Evolutionary conservation across 139 green algal genomes (phyloP).

Genomic region (Yamagishiella unicocca): DNA sequence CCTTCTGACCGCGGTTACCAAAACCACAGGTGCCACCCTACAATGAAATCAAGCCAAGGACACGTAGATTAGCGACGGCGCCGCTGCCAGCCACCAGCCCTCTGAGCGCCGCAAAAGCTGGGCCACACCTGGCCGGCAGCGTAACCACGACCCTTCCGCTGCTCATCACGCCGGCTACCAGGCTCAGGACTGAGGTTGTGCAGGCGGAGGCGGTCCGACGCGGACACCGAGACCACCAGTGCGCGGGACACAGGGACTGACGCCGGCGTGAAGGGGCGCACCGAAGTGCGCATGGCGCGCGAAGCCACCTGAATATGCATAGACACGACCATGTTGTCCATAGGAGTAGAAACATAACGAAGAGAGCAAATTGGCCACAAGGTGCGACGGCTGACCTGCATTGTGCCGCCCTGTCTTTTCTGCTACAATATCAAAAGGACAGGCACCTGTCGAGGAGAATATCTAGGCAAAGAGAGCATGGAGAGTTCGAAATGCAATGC

Average conservation of each 20-base stretch:
- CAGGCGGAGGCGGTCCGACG: conserved; percentile 81
- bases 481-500: too few species aligned
- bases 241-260: neutral
- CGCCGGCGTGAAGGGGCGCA: conserved; percentile 26
- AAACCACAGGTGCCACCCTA: conserved; percentile 95
- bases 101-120: conserved; percentile 28
- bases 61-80: neutral
- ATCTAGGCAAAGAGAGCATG: too few species aligned
- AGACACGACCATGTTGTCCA: neutral
- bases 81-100: neutral
- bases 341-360: too few species aligned
- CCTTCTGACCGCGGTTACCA: conserved; percentile 98
- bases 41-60: neutral
- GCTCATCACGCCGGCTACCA: conserved; percentile 82
- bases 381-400: conserved; percentile 20
- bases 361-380: neutral
- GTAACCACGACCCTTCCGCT: conserved; percentile 95
- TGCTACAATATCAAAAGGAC: too few species aligned
- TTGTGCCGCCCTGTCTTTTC: neutral
- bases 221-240: conserved; percentile 29
- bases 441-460: too few species aligned
- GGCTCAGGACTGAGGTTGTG: conserved; percentile 92
- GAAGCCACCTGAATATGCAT: conserved; percentile 34
- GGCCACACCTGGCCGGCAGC: conserved; percentile 87
- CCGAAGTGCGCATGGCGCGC: conserved; percentile 28